Percentiles rank a stretch among this genome's conserved stretches.
phyloP scores from a whole-genome alignment of 2,329 filamentous ascomycete genomes.

The Lachnellula suecica region DNA sequence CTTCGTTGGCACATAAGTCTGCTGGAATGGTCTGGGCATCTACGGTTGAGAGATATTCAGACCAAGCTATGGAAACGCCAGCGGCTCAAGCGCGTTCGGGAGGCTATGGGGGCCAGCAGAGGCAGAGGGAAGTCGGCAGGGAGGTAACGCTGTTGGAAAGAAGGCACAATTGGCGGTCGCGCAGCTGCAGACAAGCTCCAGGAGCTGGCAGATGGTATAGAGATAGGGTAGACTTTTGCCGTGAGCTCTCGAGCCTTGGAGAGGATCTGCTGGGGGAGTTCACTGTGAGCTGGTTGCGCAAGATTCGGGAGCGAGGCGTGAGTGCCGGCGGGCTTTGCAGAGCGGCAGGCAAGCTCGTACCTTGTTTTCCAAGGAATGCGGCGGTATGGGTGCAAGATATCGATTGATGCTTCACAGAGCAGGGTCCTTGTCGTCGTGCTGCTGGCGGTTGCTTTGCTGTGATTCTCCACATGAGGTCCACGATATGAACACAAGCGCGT shows the following conservation, averaged over 20 bases:
- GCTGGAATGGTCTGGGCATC: slow-evolving; percentile 25
- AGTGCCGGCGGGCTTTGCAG: background rate
- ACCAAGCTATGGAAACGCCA: background rate
- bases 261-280: background rate
- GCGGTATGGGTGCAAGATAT: background rate
- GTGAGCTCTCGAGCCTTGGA: background rate
- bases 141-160: background rate
- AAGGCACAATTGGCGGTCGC: slow-evolving; percentile 3
- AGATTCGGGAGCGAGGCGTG: background rate
- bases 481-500: background rate
- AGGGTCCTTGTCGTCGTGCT: slow-evolving; percentile 21
- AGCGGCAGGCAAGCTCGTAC: background rate
- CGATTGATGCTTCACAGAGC: slow-evolving; percentile 7
- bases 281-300: background rate
- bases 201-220: background rate
- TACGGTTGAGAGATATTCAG: too few relatives aligned
- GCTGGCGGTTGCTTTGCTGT: slow-evolving; percentile 10
- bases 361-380: slow-evolving; percentile 4
- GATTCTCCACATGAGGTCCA: slow-evolving; percentile 1
- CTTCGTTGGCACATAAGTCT: slow-evolving; percentile 36
- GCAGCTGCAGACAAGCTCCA: slow-evolving; percentile 1
- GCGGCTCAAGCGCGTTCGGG: background rate
- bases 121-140: background rate
- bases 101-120: background rate
- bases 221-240: background rate